Conservation (phyloP, 2,329 filamentous ascomycete genomes). For the Dendryphion nanum region DNA sequence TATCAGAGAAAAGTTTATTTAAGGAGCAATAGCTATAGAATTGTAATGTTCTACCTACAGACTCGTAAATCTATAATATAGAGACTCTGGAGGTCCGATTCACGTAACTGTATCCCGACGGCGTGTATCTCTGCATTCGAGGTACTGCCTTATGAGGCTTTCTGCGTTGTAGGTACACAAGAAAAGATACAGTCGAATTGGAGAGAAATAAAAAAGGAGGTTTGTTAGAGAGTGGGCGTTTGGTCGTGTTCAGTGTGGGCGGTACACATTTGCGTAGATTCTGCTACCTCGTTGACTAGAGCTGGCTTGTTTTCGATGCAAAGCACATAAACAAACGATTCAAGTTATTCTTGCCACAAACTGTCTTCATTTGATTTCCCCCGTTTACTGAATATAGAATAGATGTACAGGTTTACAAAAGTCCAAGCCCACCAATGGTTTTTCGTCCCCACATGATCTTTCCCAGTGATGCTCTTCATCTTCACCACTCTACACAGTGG, state of each 20-base stretch:
- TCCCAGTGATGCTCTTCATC: not conserved
- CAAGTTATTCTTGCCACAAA: not conserved
- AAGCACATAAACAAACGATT: not conserved
- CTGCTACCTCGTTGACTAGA: not conserved
- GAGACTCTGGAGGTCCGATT: too few relatives aligned
- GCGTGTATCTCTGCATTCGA: too few relatives aligned
- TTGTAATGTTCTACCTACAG: too few relatives aligned
- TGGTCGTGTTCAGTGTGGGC: not conserved
- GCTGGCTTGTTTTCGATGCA: not conserved
- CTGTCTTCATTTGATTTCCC: not conserved
- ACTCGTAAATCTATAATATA: too few relatives aligned
- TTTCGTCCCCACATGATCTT: not conserved
- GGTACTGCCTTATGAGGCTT: too few relatives aligned
- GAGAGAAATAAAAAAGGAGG: too few relatives aligned
- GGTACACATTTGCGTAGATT: not conserved
- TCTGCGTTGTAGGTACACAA: too few relatives aligned
- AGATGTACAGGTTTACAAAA: not conserved
- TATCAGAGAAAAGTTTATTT: too few relatives aligned
- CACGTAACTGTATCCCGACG: too few relatives aligned
- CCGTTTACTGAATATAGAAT: not conserved
- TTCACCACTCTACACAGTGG: not conserved
- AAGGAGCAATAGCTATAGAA: too few relatives aligned
- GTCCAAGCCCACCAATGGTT: not conserved
- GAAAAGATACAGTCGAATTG: too few relatives aligned
- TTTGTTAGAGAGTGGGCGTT: too few relatives aligned